phyloP scores from a whole-genome alignment of 2,329 filamentous ascomycete species.

The Lizonia empirigonia region DNA sequence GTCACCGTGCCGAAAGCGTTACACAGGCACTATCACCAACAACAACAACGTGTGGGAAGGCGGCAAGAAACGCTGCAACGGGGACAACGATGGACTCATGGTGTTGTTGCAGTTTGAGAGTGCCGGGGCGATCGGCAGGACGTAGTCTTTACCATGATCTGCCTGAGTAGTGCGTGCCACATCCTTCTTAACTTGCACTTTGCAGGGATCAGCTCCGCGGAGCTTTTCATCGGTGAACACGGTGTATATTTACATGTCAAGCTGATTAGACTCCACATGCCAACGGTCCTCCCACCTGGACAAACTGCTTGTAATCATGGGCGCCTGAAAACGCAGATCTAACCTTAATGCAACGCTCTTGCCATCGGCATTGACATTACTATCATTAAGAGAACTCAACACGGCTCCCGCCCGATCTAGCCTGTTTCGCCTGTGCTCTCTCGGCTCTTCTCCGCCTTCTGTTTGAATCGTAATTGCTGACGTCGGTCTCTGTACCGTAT shows the following conservation, averaged over 20 bases:
- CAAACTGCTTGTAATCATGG: not conserved
- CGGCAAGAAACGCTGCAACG: not conserved
- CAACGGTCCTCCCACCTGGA: not conserved
- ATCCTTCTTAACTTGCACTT: slow-evolving; percentile 17
- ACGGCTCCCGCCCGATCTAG: slow-evolving; percentile 43
- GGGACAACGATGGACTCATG: slow-evolving; percentile 3
- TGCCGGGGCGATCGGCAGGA: slow-evolving; percentile 5
- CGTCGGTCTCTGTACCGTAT: slow-evolving; percentile 47
- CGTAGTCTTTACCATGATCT: slow-evolving; percentile 1
- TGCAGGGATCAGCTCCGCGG: slow-evolving; percentile 23
- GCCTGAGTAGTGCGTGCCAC: slow-evolving; percentile 16
- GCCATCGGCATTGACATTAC: not conserved
- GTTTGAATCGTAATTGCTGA: slow-evolving; percentile 49
- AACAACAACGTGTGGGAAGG: not conserved
- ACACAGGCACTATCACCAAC: not conserved
- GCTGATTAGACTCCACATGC: not conserved
- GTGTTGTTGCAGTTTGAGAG: slow-evolving; percentile 22
- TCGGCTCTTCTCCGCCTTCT: slow-evolving; percentile 48
- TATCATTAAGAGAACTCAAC: slow-evolving; percentile 48
- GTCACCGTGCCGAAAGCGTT: slow-evolving; percentile 10
- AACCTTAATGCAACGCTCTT: not conserved
- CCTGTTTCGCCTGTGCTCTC: slow-evolving; percentile 47
- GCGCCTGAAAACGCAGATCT: slow-evolving; percentile 20
- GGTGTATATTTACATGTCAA: slow-evolving; percentile 12
- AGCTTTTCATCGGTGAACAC: slow-evolving; percentile 14